Evolutionary conservation across 441 rosid genomes (phyloP), one percentile per base, ranked within the genome.

Genomic region (Gossypium schwendimanii): DNA sequence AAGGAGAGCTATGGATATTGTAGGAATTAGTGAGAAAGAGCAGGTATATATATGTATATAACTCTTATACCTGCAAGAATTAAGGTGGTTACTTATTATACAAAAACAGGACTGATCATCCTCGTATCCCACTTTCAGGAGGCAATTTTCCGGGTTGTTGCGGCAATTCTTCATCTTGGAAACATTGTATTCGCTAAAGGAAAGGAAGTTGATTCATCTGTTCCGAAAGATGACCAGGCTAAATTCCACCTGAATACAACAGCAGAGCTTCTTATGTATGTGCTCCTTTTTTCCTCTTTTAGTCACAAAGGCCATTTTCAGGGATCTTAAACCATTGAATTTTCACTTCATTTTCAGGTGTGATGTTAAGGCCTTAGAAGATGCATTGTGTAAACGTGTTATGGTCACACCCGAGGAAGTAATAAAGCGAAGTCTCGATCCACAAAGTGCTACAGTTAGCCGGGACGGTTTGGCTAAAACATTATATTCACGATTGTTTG

Each of bases 61-160:
- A 47, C 63, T 53, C 72, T 60, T 20, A 10, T 7, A 31, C 18
- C 11, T 18, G 44, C 12, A 6, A 28, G 31, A 69, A 23, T 61
- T 61, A 33, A 21, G 17, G 44, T 70, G 69, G 57, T 75, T 57
- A 57, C 62, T n/a, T 14, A 15, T 64, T 44, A 59, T 26, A 24
- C 31, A 53, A 24, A 71, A 71, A 6, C 18, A 15, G 50, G 54
- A 65, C 54, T 36, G 61, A 75, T 36, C 14, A 36, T 73, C 62
- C 72, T 75, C 75, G 65, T 75, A 61, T 73, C 65, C 63, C 77
- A 72, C 66, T 72, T 24, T 14, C 78, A 91, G 96, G 97, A 94
- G 80, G 99, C 97, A 76, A 92, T 92, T 84, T 94, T 94, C 76
- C 85, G 97, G 81, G 98, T 92, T 70, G 97, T 94, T 53, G 97